Evolutionary conservation across 139 green algal species (phyloP).

Genomic region (Yamagishiella unicocca): DNA sequence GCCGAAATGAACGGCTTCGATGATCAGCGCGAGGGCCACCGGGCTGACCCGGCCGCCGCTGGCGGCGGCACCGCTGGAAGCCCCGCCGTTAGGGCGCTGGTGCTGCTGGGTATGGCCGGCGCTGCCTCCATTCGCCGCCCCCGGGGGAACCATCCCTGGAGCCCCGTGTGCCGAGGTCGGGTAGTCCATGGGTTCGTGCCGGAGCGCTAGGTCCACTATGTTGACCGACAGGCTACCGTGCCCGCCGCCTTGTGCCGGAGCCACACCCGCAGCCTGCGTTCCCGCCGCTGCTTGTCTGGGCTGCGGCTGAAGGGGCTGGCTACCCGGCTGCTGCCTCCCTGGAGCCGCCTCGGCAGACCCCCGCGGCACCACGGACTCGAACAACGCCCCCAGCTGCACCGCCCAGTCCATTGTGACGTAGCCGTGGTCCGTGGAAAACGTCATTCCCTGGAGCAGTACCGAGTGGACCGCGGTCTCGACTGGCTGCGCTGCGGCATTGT

Average conservation of each 20-base stretch:
- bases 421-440: conserved; percentile 57
- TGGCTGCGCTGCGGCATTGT: too few relatives aligned
- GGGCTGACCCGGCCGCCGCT: conserved; percentile 19
- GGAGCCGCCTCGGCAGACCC: too few relatives aligned
- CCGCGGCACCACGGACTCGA: neutral
- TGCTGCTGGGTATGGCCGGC: conserved; percentile 14
- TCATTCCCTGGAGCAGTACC: conserved; percentile 53
- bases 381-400: conserved; percentile 30
- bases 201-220: conserved; percentile 51
- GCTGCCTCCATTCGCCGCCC: neutral
- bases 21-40: conserved; percentile 43
- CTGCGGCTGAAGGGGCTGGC: neutral
- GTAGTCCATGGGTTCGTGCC: conserved; percentile 58
- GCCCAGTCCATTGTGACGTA: conserved; percentile 53
- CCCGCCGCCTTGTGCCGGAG: neutral
- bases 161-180: neutral
- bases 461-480: conserved; percentile 32
- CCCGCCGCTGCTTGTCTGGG: neutral
- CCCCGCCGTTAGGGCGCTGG: too few relatives aligned
- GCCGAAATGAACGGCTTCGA: conserved; percentile 31
- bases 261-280: neutral
- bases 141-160: neutral
- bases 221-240: conserved; percentile 18
- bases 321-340: neutral
- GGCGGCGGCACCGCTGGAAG: neutral